Evolutionary conservation across 2,329 filamentous ascomycete species (phyloP), one percentile per base, ranked within the genome.

Genomic region (Alternaria sp.): DNA sequence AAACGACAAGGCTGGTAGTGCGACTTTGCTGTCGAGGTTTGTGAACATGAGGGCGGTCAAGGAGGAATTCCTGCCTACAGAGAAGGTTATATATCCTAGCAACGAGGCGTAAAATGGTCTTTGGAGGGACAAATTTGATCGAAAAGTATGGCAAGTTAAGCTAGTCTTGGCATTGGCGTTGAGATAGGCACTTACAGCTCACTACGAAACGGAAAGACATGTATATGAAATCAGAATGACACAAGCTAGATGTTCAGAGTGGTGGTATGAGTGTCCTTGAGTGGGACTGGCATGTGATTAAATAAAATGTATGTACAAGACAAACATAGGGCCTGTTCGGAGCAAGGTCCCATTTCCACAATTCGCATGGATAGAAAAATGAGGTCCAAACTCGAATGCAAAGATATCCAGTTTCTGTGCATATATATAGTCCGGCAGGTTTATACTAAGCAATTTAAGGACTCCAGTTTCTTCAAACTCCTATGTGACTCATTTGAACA

Each of bases 1-100:
- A 23, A 85, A 86, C 61, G 84, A 86, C 71, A 86, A 86, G 75
- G 84, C 84, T 21, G 84, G 84, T 5, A 83, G 80, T 59, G 79
- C 81, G 52, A 84, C 80, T 55, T 66, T 86, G 63, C 66, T 86
- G 62, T 73, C 77, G 8, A 71, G 84, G 34, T 86, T 86, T 63
- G 84, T 85, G 42, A 85, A 83, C 62, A 82, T 84, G 80, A 77
- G 84, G 72, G 71, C 82, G 17, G 79, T 86, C 64, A 86, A 86
- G 78, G 84, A 86, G 75, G 83, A 85, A 62, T 85, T 85, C 60
- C 65, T 84, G 45, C 74, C 78, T 3, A 79, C 78, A 29, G 73
- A 73, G 45, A 78, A 80, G 72, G 83, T 85, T 5, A 68, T 72
- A 59, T 86, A 86, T 72, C 83, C 83, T 21, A 84, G 82, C 58